Base-by-base conservation (phyloP, 768 basidiomycete genomes). In the Suillus subalutaceus region DNA sequence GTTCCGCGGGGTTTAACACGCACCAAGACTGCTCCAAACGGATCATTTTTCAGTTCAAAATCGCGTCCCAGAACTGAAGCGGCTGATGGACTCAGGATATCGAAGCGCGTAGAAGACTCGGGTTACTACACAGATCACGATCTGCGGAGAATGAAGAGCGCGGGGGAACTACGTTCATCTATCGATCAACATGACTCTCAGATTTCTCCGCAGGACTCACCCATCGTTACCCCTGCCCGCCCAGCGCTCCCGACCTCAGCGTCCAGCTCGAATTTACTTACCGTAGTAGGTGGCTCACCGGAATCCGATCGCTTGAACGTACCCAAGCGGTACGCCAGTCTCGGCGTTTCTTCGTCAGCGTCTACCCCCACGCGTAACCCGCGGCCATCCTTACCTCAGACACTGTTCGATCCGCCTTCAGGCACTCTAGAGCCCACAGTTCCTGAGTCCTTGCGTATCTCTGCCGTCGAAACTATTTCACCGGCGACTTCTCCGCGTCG, bases 71-170 rank as follows among this genome's bases (percentile, higher is more conserved):
- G 70, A 72, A 78, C 69, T 72, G 69, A 66, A 13, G 69, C 73
- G 53, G 67, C 77, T 46, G 72, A 73, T 48, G 75, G 73, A 43
- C 38, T 72, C 38, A 65, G 59, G 58, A 41, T 63, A 35, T 67
- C 72, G 60, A 66, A 55, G 65, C 76, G 58, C 23, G 75, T 74
- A 37, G 81, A 83, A 59, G 84, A 86, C 55, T 72, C 79, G 6
- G 79, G 80, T 61, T 75, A 80, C 65, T 77, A 77, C 69, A 77
- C 79, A 43, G 86, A 89, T 68, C 87, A 79, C 59, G 90, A 93
- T 72, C 75, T 92, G 53, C 86, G 91, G 67, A 89, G 86, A 74
- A 93, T 94, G 92, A 93, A 92, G 79, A 93, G 92, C 75, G 92
- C 92, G 26, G 92, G 91, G 44, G 92, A 93, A 75, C 80, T 94